Conservation (phyloP, 768 basidiomycete genomes). For the Trametes maxima region DNA sequence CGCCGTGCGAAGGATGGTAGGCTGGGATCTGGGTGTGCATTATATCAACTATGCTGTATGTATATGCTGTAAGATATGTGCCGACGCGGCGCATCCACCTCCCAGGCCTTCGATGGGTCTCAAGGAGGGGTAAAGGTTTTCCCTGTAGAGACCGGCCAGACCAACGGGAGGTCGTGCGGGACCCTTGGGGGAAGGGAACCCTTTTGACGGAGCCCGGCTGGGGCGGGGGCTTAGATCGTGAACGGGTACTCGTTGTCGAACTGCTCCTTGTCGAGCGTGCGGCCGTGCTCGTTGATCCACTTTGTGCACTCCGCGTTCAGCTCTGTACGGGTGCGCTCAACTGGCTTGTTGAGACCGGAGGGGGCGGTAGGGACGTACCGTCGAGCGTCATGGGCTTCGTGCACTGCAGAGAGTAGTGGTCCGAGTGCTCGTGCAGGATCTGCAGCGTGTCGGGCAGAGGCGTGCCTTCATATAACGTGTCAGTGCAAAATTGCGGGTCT, state of each 20-base stretch:
- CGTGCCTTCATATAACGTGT: not conserved
- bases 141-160: too few species aligned
- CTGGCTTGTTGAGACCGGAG: not conserved
- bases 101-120: too few species aligned
- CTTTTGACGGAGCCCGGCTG: too few species aligned
- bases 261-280: conserved; percentile 10
- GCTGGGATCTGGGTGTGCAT: too few species aligned
- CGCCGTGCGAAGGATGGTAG: too few species aligned
- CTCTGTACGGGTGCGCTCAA: not conserved
- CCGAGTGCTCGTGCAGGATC: conserved; percentile 6
- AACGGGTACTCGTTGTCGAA: conserved; percentile 5
- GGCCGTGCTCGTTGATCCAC: conserved; percentile 6
- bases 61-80: too few species aligned
- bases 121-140: too few species aligned
- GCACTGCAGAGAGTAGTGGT: conserved; percentile 9
- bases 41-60: too few species aligned
- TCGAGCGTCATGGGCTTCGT: conserved; percentile 4
- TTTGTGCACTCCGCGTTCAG: conserved; percentile 1
- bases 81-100: too few species aligned
- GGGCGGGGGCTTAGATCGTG: not conserved
- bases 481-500: not conserved
- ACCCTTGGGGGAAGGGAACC: too few species aligned
- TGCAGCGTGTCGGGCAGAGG: not conserved
- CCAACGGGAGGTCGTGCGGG: too few species aligned
- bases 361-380: not conserved